phyloP scores from a whole-genome alignment of 164 flowering plant genomes.

The Piper longum region DNA sequence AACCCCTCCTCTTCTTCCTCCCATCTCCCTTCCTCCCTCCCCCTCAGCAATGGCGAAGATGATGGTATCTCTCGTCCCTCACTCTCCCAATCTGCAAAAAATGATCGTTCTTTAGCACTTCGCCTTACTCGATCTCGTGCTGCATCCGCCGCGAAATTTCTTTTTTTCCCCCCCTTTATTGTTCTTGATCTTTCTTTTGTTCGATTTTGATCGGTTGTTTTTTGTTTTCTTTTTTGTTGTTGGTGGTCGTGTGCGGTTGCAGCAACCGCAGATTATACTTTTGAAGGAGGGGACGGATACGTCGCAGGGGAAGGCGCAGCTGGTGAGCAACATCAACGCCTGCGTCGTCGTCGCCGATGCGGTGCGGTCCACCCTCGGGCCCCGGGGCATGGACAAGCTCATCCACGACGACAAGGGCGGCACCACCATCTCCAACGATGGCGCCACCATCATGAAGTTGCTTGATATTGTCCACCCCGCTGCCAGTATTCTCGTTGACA shows the following conservation, averaged over 20 bases:
- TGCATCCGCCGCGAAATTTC: neutral
- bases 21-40: neutral
- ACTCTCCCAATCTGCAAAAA: neutral
- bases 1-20: neutral
- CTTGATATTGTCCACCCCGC: conserved; percentile 96
- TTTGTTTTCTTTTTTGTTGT: neutral
- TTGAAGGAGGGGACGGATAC: conserved; percentile 97
- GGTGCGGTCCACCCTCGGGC: conserved; percentile 88
- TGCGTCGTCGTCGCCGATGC: conserved; percentile 73
- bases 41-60: neutral
- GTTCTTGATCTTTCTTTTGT: neutral
- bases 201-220: too few species aligned
- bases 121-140: neutral
- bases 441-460: conserved; percentile 99
- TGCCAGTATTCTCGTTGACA: conserved; percentile 93
- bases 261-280: conserved; percentile 96
- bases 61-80: neutral
- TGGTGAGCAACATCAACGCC: conserved; percentile 92
- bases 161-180: neutral
- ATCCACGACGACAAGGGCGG: conserved; percentile 92
- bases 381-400: conserved; percentile 95
- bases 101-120: neutral
- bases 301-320: conserved; percentile 91
- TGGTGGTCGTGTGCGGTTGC: conserved; percentile 4
- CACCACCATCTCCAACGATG: conserved; percentile 94